Base-by-base conservation (phyloP, 108 stramenopile genomes). In the Fragilaria crotonensis region DNA sequence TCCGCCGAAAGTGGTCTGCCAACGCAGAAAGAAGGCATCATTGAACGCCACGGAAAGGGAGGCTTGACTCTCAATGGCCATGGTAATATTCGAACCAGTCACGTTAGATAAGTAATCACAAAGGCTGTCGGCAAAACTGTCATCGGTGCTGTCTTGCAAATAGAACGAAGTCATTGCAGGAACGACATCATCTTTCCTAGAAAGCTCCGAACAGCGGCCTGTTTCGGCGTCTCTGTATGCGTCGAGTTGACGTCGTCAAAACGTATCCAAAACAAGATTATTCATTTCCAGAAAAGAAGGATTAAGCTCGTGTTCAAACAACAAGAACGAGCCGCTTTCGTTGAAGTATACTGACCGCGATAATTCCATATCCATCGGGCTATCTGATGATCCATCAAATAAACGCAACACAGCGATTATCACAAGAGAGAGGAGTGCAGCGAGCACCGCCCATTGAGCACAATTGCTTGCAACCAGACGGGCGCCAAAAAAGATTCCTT, bases 401-500 rank as follows among this genome's bases (percentile, higher is more conserved):
- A 76, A n/a, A 41, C 36, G 36, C 36, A 14, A 41, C 7, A 14
- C 36, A 11, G 36, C 36, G 14, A 41, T 41, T 7, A 41, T 14
- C 7, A 41, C 36, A 41, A 41, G 36, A 11, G 36, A 41, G 47
- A 63, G 62, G 30, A 67, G 23, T 50, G 62, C 28, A 18, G 50
- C 63, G 2, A 73, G 17, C 2, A 73, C 17, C 4, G 63, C 48
- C 25, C 54, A 44, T 54, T 76, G 71, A 11, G 66, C 66, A 30
- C 53, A 5, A 41, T 70, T 65, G 11, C 68, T 60, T 21, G 72
- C 58, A 19, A 77, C 20, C 11, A 77, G 23, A 32, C 61, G 75
- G 19, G 75, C 63, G 4, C 60, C 54, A 2, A 72, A 47, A 67
- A 67, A 76, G 19, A 76, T 54, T 30, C 75, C 75, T 22, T 75